These are phyloP conservation scores for Tricholoma sp. DNA, from an alignment of 768 basidiomycete genomes.

Conservation along the genomic window DNA sequence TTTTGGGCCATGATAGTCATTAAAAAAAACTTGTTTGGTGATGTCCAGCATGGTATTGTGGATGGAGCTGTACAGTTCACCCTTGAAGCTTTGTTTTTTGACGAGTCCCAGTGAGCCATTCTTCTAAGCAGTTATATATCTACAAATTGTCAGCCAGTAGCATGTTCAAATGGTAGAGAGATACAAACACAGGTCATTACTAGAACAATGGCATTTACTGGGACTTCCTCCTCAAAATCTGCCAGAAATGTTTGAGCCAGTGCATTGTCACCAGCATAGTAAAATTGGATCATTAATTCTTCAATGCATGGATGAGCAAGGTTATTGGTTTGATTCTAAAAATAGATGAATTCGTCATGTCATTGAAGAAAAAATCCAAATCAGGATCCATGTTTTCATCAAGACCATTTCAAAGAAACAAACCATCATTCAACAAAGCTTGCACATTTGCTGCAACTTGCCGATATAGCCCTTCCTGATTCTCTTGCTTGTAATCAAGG, in stretches of 20 bases:
- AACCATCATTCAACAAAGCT: not conserved
- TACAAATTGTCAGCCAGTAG: not conserved
- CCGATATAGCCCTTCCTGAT: not conserved
- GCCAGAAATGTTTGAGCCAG: conserved; percentile 7
- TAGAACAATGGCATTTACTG: conserved; percentile 3
- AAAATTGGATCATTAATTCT: conserved; percentile 4
- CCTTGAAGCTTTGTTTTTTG: not conserved
- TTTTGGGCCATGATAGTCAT: conserved; percentile 4
- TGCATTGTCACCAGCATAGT: conserved; percentile 1
- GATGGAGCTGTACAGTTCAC: not conserved
- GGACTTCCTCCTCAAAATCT: conserved; percentile 5
- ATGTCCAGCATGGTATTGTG: conserved; percentile 1
- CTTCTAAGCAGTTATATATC: not conserved
- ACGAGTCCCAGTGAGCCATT: not conserved
- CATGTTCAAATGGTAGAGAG: not conserved
- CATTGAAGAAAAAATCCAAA: not conserved
- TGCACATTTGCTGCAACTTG: not conserved
- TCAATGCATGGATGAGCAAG: conserved; percentile 6
- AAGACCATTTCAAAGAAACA: not conserved
- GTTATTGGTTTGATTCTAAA: conserved; percentile 4
- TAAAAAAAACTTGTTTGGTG: conserved; percentile 1
- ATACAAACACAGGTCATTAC: conserved; percentile 8
- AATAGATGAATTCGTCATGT: not conserved
- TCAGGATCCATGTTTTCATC: not conserved
- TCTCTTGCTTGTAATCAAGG: not conserved